These are phyloP conservation scores for Monilinia fructicola DNA, from an alignment of 2,329 filamentous ascomycete species.

Conservation along the genomic window DNA sequence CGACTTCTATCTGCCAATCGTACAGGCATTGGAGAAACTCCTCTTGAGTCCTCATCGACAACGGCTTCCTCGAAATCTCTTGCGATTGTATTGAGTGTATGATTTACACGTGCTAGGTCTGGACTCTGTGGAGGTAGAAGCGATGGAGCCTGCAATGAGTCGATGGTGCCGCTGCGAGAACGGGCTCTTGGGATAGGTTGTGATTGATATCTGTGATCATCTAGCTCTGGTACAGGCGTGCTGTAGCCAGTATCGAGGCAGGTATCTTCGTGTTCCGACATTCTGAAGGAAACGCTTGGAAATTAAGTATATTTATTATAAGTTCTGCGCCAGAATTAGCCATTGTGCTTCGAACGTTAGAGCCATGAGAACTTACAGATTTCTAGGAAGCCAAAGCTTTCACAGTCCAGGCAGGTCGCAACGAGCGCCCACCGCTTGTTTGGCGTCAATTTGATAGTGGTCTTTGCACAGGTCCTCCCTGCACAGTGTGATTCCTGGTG, in stretches of 20 bases:
- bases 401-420: slow-evolving; percentile 48
- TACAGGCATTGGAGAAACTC: slow-evolving; percentile 41
- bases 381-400: slow-evolving; percentile 29
- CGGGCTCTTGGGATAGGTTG: slow-evolving; percentile 59
- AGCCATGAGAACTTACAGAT: slow-evolving; percentile 10
- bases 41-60: slow-evolving; percentile 67
- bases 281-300: slow-evolving; percentile 47
- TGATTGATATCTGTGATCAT: slow-evolving; percentile 78
- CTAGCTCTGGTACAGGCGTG: slow-evolving; percentile 75
- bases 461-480: slow-evolving; percentile 42
- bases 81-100: slow-evolving; percentile 51
- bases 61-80: slow-evolving; percentile 88
- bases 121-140: slow-evolving; percentile 28
- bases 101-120: slow-evolving; percentile 45
- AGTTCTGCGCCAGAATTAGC: slow-evolving; percentile 26
- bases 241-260: slow-evolving; percentile 63
- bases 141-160: slow-evolving; percentile 62
- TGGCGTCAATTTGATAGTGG: slow-evolving; percentile 51
- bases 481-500: slow-evolving; percentile 33
- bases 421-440: slow-evolving; percentile 52
- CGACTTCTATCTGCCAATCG: slow-evolving; percentile 45
- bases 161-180: slow-evolving; percentile 69
- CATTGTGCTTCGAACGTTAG: not conserved
- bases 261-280: slow-evolving; percentile 67
- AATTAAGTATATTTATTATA: slow-evolving; percentile 29